Conservation (phyloP, 2,329 filamentous ascomycete genomes). For the Drechslerella dactyloides region DNA sequence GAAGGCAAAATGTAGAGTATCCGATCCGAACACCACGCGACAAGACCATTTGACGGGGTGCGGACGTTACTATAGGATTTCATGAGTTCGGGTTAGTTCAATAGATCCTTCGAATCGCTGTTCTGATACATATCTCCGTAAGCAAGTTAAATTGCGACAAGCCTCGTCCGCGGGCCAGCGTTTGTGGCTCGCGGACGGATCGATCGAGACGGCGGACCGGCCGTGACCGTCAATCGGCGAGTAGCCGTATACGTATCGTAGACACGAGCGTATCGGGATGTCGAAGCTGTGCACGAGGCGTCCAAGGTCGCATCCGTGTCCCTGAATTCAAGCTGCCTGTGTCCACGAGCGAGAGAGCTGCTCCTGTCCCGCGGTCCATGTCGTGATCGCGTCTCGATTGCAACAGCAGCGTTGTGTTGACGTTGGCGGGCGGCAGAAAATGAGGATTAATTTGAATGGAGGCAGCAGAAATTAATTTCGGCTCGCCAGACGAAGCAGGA, state of each 20-base stretch:
- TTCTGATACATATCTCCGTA: too few species aligned
- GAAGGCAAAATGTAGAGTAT: constrained; percentile 4
- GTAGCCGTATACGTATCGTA: background rate
- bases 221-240: too few species aligned
- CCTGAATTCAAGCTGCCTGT: background rate
- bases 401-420: constrained; percentile 53
- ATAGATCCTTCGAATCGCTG: too few species aligned
- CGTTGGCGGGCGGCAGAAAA: constrained; percentile 48
- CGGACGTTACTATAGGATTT: background rate
- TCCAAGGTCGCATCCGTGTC: too few species aligned
- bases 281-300: too few species aligned
- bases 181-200: too few species aligned
- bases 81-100: background rate
- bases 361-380: background rate
- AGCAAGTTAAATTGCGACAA: too few species aligned
- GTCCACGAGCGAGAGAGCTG: background rate
- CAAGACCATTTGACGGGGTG: too few species aligned
- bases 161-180: too few species aligned
- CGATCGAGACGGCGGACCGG: too few species aligned
- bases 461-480: constrained; percentile 46
- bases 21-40: background rate
- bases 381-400: background rate
- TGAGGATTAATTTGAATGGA: constrained; percentile 10
- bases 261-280: background rate
- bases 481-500: constrained; percentile 41